These are phyloP conservation scores for Gyrodon lividus DNA, from an alignment of 768 basidiomycete genomes.

Conservation along the genomic window DNA sequence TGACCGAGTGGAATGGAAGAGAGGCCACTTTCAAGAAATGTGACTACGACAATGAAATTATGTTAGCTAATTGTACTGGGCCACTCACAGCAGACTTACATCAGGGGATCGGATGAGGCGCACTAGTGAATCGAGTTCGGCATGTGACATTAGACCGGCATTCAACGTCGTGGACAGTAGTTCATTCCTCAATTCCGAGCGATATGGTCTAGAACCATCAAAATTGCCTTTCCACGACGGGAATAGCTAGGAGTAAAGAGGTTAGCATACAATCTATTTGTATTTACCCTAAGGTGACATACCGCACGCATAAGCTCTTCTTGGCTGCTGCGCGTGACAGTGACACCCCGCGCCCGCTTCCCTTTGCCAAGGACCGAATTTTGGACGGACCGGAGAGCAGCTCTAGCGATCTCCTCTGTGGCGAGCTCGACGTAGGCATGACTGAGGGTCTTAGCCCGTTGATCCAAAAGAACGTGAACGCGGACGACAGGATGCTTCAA, in stretches of 20 bases:
- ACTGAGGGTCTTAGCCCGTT: constrained; percentile 79
- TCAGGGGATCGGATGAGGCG: constrained; percentile 77
- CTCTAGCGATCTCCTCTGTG: constrained; percentile 58
- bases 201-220: constrained; percentile 63
- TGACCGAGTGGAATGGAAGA: constrained; percentile 77
- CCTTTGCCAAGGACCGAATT: constrained; percentile 70
- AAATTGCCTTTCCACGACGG: constrained; percentile 79
- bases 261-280: not conserved
- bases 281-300: constrained; percentile 6
- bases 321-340: constrained; percentile 76
- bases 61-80: constrained; percentile 12
- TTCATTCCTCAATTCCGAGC: constrained; percentile 60
- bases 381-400: constrained; percentile 56
- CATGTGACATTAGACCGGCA: constrained; percentile 62
- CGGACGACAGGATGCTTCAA: constrained; percentile 60
- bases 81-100: constrained; percentile 41
- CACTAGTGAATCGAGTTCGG: constrained; percentile 63
- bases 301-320: constrained; percentile 83
- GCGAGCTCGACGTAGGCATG: constrained; percentile 81
- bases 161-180: constrained; percentile 59
- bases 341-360: constrained; percentile 78
- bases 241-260: constrained; percentile 53
- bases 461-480: constrained; percentile 78
- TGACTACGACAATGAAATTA: constrained; percentile 43
- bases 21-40: constrained; percentile 86